Evolutionary conservation across 78 protist species (phyloP).

Genomic region (Dictyostelium intermedium): DNA sequence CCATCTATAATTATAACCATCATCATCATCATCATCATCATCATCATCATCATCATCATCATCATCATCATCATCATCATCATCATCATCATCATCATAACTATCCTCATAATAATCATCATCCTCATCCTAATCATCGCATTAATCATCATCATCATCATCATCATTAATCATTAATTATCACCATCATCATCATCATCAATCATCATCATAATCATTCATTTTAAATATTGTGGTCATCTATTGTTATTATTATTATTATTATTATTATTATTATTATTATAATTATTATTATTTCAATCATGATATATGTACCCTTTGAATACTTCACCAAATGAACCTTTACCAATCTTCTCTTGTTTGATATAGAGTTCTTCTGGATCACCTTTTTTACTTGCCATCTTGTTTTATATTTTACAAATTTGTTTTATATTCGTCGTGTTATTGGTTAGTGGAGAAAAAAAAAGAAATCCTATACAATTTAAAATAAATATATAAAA

Average conservation of each 20-base stretch:
- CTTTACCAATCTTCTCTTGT: slow-evolving; percentile 88
- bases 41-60: no score
- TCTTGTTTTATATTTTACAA: background rate
- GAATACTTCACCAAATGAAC: slow-evolving; percentile 91
- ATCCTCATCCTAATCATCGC: no score
- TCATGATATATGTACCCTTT: slow-evolving; percentile 67
- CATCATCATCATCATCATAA: background rate
- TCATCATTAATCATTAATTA: no score
- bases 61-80: background rate
- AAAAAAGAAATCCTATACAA: no score
- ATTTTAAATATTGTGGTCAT: no score
- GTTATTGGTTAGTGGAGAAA: background rate
- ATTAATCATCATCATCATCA: no score
- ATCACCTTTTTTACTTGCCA: slow-evolving; percentile 76
- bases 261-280: no score
- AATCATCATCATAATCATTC: no score
- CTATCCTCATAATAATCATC: no score
- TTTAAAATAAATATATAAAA: no score
- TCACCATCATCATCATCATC: background rate
- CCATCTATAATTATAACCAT: background rate
- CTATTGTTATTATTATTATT: no score
- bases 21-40: background rate
- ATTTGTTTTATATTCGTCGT: background rate
- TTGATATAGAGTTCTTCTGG: slow-evolving; percentile 84
- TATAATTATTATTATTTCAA: background rate